phyloP scores from a whole-genome alignment of 2,329 filamentous ascomycete species.

The Huntiella moniliformis region DNA sequence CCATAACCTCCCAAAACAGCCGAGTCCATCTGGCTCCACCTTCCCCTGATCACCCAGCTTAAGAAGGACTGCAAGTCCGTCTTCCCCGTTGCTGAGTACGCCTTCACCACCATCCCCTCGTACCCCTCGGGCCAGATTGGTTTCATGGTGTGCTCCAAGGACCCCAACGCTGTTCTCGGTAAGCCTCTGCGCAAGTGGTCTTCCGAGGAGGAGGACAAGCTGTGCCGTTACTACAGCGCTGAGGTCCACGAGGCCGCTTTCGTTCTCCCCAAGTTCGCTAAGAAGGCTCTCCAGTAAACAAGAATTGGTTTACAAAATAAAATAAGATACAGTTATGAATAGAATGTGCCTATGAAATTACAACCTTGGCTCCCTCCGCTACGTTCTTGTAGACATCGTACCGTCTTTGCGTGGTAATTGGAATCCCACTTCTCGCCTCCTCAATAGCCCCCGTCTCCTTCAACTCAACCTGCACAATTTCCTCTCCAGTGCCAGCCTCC shows the following conservation, averaged over 20 bases:
- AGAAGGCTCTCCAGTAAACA: conserved; percentile 47
- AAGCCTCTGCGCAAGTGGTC: conserved; percentile 69
- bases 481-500: conserved; percentile 62
- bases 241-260: conserved; percentile 93
- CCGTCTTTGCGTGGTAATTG: conserved; percentile 63
- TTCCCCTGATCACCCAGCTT: conserved; percentile 79
- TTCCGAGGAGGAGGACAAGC: conserved; percentile 73
- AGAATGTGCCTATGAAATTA: conserved; percentile 1
- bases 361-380: conserved; percentile 7
- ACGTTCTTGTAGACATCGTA: conserved; percentile 96
- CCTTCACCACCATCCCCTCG: conserved; percentile 96
- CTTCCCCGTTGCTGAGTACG: conserved; percentile 95
- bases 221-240: conserved; percentile 94
- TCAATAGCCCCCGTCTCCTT: conserved; percentile 43
- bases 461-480: conserved; percentile 56
- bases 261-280: conserved; percentile 80
- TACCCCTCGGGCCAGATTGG: conserved; percentile 98
- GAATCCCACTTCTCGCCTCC: conserved; percentile 64
- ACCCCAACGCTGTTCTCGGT: conserved; percentile 63
- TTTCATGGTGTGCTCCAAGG: conserved; percentile 99
- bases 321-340: conserved; percentile 2
- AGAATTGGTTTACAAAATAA: not conserved
- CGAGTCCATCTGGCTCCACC: conserved; percentile 98
- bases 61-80: conserved; percentile 95
- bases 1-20: conserved; percentile 31